Base-by-base conservation (phyloP, 768 basidiomycete genomes). In the Tephrocybe sp. region DNA sequence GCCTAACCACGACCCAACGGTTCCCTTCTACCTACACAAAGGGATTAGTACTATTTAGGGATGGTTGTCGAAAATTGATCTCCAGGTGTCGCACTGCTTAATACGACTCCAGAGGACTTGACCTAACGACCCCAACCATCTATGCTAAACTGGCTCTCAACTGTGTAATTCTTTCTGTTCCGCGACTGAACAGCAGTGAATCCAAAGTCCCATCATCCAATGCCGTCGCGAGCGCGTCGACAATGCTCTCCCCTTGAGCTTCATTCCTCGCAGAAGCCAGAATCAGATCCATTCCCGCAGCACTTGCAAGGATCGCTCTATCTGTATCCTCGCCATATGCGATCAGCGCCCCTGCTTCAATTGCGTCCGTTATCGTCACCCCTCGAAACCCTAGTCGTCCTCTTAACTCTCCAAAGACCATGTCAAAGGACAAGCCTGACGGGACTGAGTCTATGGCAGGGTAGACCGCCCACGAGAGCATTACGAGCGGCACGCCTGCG, bases 401-500 rank as follows among this genome's bases (percentile, higher is more conserved):
- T 34, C 56, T 53, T 33, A 58, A 41, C 26, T 58, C 56, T n/a
- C 30, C 31, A 23, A 40, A 49, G 33, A 52, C 30, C 41, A 51
- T 52, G 10, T 46, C 35, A 23, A 44, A 43, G 8, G 53, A 51
- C 43, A 58, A 42, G 16, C 56, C 53, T 5, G 56, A 48, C 7
- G 56, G 56, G 12, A 50, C 38, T 40, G 53, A 45, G 39, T 52
- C 47, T 30, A 58, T 51, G 34, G 52, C 39, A 30, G 53, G 52
- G 41, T 57, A 51, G 23, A 51, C 32, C 10, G 52, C 56, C 56
- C 56, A 57, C 0, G 56, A 57, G 8, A 53, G 52, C 53, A 57
- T 57, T 11, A 57, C 53, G 23, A 57, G 56, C 20, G 53, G 39
- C 16, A 54, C 46, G 4, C 56, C 56, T 16, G 49, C 52, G 4